Evolutionary conservation across 1,284 basidiomycete genomes (phyloP), one percentile per base, ranked within the genome.

Genomic region (Puccinia hordei): DNA sequence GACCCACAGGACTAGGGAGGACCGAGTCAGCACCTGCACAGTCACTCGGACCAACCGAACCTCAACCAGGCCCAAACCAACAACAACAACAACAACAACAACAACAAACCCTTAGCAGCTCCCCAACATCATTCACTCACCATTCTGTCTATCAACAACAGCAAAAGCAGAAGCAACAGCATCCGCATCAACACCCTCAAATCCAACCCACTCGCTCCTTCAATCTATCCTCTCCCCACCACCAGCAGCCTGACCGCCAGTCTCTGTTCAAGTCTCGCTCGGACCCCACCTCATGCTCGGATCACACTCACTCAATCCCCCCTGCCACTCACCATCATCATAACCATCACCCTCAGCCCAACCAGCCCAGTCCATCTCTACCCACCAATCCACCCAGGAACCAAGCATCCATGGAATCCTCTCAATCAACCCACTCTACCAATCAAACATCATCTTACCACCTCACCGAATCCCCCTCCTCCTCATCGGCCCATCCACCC

Each of bases 321-420:
- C 33, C 55, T 77, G 33, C 27, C 44, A 33, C 15, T n/a, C 46
- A 68, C 24, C 49, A 33, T 22, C 59, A 55, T 77, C 44, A 75
- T 49, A 35, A 68, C 35, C 63, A 77, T 57, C 75, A 53, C 61
- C 24, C 46, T 61, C 59, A 33, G 22, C 30, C 9, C 22, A 19
- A 35, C 13, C 24, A 27, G 17, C 3, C 0, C 3, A 19, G 3
- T 13, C 33, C 15, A 73, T 55, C 55, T 4, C n/a, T 33, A 57
- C 33, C 17, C 15, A 27, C 0, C 55, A 44, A 41, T 17, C 17
- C 0, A 22, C 72, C n/a, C 65, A 68, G 30, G 41, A 30, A 35
- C n/a, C 61, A 51, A 46, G 12, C 49, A 55, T 66, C 44, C 75
- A 66, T 49, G 41, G 44, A 66, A 22, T 66, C 75, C 35, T 65